Percentiles rank a stretch among this genome's conserved stretches.
These are phyloP conservation scores for Penicillium sclerotigenum DNA, from an alignment of 2,329 filamentous ascomycete genomes.

Conservation along the genomic window DNA sequence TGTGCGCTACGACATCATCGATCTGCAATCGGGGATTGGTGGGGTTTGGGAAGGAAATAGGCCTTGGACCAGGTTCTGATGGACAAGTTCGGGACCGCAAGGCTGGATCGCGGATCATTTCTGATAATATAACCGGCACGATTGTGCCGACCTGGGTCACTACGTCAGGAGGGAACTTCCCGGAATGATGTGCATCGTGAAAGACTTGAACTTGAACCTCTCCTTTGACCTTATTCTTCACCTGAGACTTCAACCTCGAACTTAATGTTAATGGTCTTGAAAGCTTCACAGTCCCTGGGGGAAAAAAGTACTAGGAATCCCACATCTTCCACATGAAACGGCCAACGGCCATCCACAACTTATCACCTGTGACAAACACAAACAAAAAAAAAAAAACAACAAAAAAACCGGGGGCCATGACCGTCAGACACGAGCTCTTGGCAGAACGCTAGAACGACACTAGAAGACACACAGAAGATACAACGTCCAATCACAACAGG, in stretches of 20 bases:
- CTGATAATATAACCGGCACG: not conserved
- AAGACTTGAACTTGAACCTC: not conserved
- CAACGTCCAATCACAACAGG: not conserved
- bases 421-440: slow-evolving; percentile 1
- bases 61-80: not conserved
- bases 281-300: not conserved
- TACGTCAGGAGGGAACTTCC: not conserved
- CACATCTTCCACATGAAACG: not conserved
- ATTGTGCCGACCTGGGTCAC: slow-evolving; percentile 3
- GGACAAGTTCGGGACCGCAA: not conserved
- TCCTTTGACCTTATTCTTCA: not conserved
- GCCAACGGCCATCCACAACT: not conserved
- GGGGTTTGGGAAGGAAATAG: not conserved
- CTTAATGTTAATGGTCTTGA: not conserved
- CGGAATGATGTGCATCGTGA: not conserved
- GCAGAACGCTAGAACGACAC: slow-evolving; percentile 8
- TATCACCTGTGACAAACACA: not conserved
- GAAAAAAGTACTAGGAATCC: not conserved
- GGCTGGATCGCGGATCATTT: slow-evolving; percentile 2
- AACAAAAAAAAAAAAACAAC: not conserved
- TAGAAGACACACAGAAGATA: slow-evolving; percentile 19
- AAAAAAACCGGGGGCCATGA: not conserved
- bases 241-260: not conserved
- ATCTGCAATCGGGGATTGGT: slow-evolving; percentile 5
- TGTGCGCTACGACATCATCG: slow-evolving; percentile 13